Evolutionary conservation across 2,329 filamentous ascomycete species (phyloP), one percentile per base, ranked within the genome.

Genomic region (Scedosporium aurantiacum): DNA sequence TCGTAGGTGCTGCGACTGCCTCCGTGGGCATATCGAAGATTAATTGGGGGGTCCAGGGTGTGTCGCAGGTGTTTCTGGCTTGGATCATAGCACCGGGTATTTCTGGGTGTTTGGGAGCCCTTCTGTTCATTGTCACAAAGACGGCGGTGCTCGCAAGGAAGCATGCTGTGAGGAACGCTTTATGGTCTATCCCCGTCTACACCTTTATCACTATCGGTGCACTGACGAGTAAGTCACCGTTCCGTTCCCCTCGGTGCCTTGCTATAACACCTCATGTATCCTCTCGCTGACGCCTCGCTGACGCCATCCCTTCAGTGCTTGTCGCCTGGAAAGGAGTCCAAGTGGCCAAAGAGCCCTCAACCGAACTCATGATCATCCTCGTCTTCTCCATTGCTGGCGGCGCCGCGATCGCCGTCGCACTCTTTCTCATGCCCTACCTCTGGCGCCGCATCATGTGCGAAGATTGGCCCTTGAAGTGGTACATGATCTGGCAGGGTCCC

Each of bases 361-460:
- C 64, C 59, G 5, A 61, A 21, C n/a, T 64, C 14, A 63, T 70
- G 0, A 32, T 73, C 56, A 66, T 70, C n/a, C 60, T 76, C 55
- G 75, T 79, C 45, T 71, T 83, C 56, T 73, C 73, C 43, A 73
- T 77, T 14, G 76, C 78, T 32, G 69, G 67, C 1, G 78, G 72
- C 28, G 74, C 77, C 3, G 71, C 73, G 0, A 58, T 76, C 2
- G 65, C 83, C 8, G 70, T 79, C 28, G 68, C 68, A 57, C 62
- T 77, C 54, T 83, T 83, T 66, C 71, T 83, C 63, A 71, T 84
- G 5, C 81, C 82, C 1, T 84, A 75, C 63, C 70, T 83, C 28
- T 76, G 81, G 69, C 74, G 76, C 37, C 74, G 76, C 27, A 75
- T 83, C 18, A 70, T 82, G 64, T 71, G 74, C 57, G 75, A 81